Evolutionary conservation across 495 filamentous ascomycete species (phyloP).

Genomic region (Talaromyces proteolyticus): DNA sequence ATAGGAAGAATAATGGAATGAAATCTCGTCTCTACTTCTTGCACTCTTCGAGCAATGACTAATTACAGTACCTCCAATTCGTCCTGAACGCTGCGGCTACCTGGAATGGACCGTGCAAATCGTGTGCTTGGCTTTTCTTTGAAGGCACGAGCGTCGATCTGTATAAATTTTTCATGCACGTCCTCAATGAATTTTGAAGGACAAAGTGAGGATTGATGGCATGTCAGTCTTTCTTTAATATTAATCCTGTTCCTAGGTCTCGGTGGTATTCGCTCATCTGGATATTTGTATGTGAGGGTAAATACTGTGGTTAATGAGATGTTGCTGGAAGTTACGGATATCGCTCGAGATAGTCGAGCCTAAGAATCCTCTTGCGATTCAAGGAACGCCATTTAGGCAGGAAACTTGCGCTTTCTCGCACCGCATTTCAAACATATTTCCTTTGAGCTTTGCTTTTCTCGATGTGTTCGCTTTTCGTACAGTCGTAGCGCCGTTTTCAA

Average conservation of each 20-base stretch:
- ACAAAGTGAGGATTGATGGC: slow-evolving; percentile 28
- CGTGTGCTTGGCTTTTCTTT: slow-evolving; percentile 25
- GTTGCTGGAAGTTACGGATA: neutral
- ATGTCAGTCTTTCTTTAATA: slow-evolving; percentile 18
- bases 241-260: slow-evolving; percentile 18
- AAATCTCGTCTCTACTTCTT: slow-evolving; percentile 1
- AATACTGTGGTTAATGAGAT: slow-evolving; percentile 23
- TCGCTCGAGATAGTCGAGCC: too few relatives aligned
- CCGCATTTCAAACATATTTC: neutral
- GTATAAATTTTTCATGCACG: slow-evolving; percentile 18
- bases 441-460: neutral
- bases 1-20: too few relatives aligned
- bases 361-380: too few relatives aligned
- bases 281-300: slow-evolving; percentile 16
- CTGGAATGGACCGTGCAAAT: neutral
- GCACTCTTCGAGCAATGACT: slow-evolving; percentile 2
- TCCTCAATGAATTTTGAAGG: slow-evolving; percentile 25
- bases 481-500: neutral
- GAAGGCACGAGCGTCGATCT: slow-evolving; percentile 18
- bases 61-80: slow-evolving; percentile 6
- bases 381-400: too few relatives aligned
- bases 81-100: neutral
- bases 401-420: neutral
- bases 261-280: slow-evolving; percentile 6
- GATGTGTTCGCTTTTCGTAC: neutral